A percentile compares a stretch with the other conserved stretches of the same genome.
Conservation (phyloP, 371 early-diverging fungal species). For the Capniomyces stellatus region DNA sequence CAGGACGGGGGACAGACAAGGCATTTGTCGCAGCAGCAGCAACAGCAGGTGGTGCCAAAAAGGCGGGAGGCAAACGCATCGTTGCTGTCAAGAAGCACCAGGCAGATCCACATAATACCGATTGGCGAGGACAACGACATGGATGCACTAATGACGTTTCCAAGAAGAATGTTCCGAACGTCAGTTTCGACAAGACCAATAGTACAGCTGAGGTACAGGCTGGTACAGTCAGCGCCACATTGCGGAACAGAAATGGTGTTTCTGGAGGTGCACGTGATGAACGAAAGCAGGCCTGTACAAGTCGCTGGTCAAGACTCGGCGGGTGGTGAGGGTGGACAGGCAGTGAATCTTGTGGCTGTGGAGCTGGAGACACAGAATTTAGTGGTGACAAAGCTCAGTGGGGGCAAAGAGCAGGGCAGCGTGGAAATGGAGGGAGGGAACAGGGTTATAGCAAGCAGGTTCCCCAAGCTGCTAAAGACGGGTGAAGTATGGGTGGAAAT, state of each 20-base stretch:
- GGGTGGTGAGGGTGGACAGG: not conserved
- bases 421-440: not conserved
- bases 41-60: not conserved
- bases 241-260: not conserved
- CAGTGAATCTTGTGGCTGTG: not conserved
- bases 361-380: not conserved
- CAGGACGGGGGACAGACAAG: not conserved
- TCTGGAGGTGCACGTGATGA: not conserved
- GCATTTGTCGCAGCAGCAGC: not conserved
- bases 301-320: not conserved
- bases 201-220: not conserved
- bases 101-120: not conserved
- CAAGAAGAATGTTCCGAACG: not conserved
- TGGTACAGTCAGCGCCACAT: not conserved
- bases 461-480: no score
- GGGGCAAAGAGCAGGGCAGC: not conserved
- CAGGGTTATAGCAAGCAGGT: no score
- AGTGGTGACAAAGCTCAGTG: not conserved
- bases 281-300: no score
- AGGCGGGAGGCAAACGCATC: not conserved
- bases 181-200: not conserved
- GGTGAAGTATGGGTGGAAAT: no score
- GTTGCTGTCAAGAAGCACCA: not conserved
- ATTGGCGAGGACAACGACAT: not conserved
- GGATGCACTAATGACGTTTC: not conserved